Evolutionary conservation across 495 filamentous ascomycete genomes (phyloP).

Genomic region (Penicillium fimorum): DNA sequence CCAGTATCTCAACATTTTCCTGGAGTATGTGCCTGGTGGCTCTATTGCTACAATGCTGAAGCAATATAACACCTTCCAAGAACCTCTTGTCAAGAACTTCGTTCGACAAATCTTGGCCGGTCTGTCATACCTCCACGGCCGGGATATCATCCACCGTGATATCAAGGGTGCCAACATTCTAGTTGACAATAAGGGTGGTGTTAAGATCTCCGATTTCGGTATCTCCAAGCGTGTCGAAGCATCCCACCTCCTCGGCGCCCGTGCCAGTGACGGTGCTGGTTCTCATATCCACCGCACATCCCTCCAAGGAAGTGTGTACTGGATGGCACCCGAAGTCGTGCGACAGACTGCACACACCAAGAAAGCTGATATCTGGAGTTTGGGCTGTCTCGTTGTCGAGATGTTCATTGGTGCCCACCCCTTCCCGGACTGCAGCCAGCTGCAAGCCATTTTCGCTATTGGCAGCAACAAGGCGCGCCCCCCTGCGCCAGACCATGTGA

Average conservation of each 20-base stretch:
- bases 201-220: conserved; percentile 99
- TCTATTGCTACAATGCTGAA: conserved; percentile 98
- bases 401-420: conserved; percentile 98
- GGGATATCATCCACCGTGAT: conserved; percentile 96
- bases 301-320: conserved; percentile 95
- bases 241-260: conserved; percentile 58
- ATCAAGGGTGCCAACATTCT: conserved; percentile 99
- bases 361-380: conserved; percentile 99
- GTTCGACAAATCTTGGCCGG: conserved; percentile 94
- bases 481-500: conserved; percentile 83
- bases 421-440: conserved; percentile 93
- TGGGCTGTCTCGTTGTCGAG: conserved; percentile 95
- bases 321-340: conserved; percentile 99
- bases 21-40: conserved; percentile 97
- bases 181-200: conserved; percentile 97
- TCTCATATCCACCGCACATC: conserved; percentile 83
- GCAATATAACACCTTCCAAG: conserved; percentile 91
- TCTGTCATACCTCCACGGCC: conserved; percentile 91
- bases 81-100: conserved; percentile 93
- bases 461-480: conserved; percentile 83
- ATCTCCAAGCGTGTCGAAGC: conserved; percentile 97
- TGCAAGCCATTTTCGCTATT: conserved; percentile 99
- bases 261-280: conserved; percentile 45
- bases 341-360: conserved; percentile 96
- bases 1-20: conserved; percentile 96